These are phyloP conservation scores for Juglanconis sp. DNA, from an alignment of 2,329 filamentous ascomycete species.

Conservation along the genomic window DNA sequence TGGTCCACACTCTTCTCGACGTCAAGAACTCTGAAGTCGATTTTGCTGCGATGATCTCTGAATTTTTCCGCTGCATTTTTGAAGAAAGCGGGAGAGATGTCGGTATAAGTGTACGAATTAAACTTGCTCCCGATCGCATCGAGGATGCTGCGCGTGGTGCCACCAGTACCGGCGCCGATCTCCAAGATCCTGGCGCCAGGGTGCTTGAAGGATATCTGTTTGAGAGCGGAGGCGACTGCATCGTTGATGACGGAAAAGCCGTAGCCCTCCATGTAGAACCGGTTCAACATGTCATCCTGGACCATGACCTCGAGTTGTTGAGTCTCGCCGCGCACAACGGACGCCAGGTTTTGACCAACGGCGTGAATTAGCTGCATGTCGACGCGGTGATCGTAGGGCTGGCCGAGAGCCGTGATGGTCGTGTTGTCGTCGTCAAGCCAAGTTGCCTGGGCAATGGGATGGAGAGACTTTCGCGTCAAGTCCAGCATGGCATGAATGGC, in stretches of 20 bases:
- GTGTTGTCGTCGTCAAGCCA: slow-evolving; percentile 7
- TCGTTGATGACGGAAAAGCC: slow-evolving; percentile 26
- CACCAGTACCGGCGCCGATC: slow-evolving; percentile 40
- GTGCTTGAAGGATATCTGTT: slow-evolving; percentile 29
- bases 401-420: slow-evolving; percentile 9
- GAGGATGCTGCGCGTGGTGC: slow-evolving; percentile 34
- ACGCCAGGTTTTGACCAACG: slow-evolving; percentile 29
- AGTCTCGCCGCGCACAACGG: slow-evolving; percentile 28
- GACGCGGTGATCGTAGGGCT: neutral
- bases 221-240: slow-evolving; percentile 26
- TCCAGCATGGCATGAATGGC: neutral
- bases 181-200: slow-evolving; percentile 32
- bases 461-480: neutral
- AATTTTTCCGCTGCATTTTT: slow-evolving; percentile 24
- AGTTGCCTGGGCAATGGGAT: neutral
- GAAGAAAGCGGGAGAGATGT: slow-evolving; percentile 38
- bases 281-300: slow-evolving; percentile 27
- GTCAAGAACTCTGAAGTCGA: slow-evolving; percentile 23
- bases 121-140: slow-evolving; percentile 28
- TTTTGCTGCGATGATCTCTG: neutral
- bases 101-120: slow-evolving; percentile 41
- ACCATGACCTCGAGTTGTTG: slow-evolving; percentile 31
- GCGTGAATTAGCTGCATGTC: slow-evolving; percentile 24
- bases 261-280: slow-evolving; percentile 24
- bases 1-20: slow-evolving; percentile 23